Base-by-base conservation (phyloP, 176 grass and related monocot species). In the Rhynchospora pubera region DNA sequence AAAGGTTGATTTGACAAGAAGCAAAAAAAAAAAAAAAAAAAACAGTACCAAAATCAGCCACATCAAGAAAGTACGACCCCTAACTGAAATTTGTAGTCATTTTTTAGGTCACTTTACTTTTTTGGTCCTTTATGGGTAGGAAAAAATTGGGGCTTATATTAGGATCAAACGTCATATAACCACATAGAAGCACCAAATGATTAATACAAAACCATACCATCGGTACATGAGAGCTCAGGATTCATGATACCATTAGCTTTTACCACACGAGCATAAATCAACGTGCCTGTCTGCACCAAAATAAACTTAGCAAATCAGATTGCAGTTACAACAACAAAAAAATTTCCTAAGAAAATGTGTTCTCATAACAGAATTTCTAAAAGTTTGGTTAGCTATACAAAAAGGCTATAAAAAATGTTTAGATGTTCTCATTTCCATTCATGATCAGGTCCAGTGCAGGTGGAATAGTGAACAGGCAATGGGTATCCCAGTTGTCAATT, bases 151-250 rank as follows among this genome's bases (percentile, higher is more conserved):
- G 68, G 46, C 18, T 24, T 5, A 53, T n/a, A n/a, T n/a, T 18
- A 76, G 23, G 48, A 56, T 56, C 14, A 55, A 55, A 55, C n/a
- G n/a, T n/a, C 6, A 76, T 62, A 62, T 13, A 13, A 21, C 48
- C 22, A 57, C 56, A 55, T 32, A 32, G 18, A 53, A 64, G 18
- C 9, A 80, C n/a, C n/a, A 6, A 45, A 58, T 83, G 77, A 65
- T 23, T 66, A 62, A 45, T 57, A 55, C 14, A 83, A 83, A 46
- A 85, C 12, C 15, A 86, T 95, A 99, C 96, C 96, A 88, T 95
- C 96, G 86, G 91, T 93, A 87, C 96, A 99, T 24, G 96, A 91
- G 48, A 99, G 91, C 81, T 99, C 96, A 80, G 96, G 92, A 85
- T 95, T 95, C 91, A 95, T 91, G 82, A 85, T 89, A 86, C 84